These are phyloP conservation scores for Quillaja saponaria DNA, from an alignment of 306 rosid genomes.

Conservation along the genomic window DNA sequence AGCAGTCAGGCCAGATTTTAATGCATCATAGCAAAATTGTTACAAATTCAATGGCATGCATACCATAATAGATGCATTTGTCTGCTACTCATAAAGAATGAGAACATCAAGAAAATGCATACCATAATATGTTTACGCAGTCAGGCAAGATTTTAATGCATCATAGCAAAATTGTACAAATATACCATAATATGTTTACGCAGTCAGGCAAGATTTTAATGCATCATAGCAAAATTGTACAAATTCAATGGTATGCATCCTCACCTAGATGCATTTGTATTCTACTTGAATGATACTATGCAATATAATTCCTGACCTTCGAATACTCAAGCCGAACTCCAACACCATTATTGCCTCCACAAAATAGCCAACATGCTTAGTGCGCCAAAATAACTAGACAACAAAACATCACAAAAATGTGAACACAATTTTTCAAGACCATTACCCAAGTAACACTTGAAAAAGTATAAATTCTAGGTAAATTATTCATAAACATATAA, in stretches of 20 bases:
- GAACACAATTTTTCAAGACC: not conserved
- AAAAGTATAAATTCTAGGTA: constrained; percentile 5
- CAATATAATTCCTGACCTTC: constrained; percentile 62
- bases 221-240: constrained; percentile 12
- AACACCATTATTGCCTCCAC: constrained; percentile 86
- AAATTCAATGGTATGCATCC: constrained; percentile 21
- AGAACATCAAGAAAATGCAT: no score
- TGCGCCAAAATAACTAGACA: constrained; percentile 78
- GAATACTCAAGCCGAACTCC: constrained; percentile 86
- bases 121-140: not conserved
- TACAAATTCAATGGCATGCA: constrained; percentile 17
- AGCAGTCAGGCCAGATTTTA: constrained; percentile 1
- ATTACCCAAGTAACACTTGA: no score
- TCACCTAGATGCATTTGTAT: constrained; percentile 14
- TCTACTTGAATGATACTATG: constrained; percentile 16
- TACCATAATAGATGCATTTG: no score
- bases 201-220: not conserved
- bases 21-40: constrained; percentile 11
- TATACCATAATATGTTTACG: no score
- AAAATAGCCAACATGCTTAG: constrained; percentile 71
- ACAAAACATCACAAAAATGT: constrained; percentile 20
- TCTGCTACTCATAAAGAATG: no score
- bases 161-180: constrained; percentile 14
- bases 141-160: not conserved
- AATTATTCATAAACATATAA: constrained; percentile 20